phyloP scores from a whole-genome alignment of 768 basidiomycete genomes.

The Phaeotremella fagi region DNA sequence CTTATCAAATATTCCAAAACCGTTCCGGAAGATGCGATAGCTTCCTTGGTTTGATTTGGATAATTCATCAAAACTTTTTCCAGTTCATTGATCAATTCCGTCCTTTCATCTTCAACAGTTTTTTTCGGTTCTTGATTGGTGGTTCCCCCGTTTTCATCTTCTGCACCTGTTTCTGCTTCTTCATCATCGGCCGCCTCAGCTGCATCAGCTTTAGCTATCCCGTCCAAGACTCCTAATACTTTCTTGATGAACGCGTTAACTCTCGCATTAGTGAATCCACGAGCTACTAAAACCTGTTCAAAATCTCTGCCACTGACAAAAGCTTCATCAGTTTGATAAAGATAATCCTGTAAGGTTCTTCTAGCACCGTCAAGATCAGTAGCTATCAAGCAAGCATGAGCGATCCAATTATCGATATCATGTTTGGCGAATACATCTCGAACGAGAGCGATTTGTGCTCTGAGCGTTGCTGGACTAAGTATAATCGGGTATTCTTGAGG shows the following conservation, averaged over 20 bases:
- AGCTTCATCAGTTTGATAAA: conserved; percentile 39
- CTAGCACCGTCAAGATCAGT: conserved; percentile 34
- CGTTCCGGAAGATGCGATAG: conserved; percentile 18
- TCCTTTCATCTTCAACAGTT: conserved; percentile 9
- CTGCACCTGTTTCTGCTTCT: not conserved
- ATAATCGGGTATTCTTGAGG: conserved; percentile 34
- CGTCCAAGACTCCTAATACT: conserved; percentile 39
- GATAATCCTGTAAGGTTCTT: conserved; percentile 29
- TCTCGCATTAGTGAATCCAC: conserved; percentile 25
- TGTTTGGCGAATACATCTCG: conserved; percentile 22
- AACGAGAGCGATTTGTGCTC: conserved; percentile 19
- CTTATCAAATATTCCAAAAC: conserved; percentile 33
- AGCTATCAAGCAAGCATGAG: conserved; percentile 37
- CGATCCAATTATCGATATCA: conserved; percentile 38
- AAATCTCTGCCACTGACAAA: conserved; percentile 30
- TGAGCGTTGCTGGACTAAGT: conserved; percentile 23
- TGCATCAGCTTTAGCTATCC: conserved; percentile 38
- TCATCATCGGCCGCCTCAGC: conserved; percentile 6
- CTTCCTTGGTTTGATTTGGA: conserved; percentile 34
- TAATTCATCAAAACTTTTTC: conserved; percentile 14
- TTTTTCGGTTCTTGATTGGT: not conserved
- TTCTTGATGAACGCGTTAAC: conserved; percentile 39
- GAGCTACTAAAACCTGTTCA: conserved; percentile 17
- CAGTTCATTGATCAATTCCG: conserved; percentile 21
- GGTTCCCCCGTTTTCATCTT: not conserved